Evolutionary conservation across 2,329 filamentous ascomycete genomes (phyloP), one percentile per base, ranked within the genome.

Genomic region (Neofusicoccum cordaticola): DNA sequence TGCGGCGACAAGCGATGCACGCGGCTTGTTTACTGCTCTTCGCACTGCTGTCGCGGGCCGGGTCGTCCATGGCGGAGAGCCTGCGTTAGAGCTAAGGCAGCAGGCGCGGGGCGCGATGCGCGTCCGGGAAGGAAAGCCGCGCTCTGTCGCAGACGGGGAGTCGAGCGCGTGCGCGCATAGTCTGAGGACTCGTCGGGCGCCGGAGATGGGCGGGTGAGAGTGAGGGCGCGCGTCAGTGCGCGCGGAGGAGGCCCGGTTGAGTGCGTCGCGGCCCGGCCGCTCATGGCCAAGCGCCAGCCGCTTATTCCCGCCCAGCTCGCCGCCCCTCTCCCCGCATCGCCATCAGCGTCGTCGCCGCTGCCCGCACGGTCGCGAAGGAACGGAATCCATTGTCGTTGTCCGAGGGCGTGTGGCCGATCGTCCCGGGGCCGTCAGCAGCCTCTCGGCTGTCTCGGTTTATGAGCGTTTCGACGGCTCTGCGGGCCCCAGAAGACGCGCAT

Each of bases 1-100:
- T 89, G 69, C 83, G 82, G 64, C 88, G 83, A 71, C 88, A 90
- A 66, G 83, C 85, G 44, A 89, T 79, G 74, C 87, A 89, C 45
- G 86, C 86, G 9, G 86, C 85, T 66, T 77, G 75, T 66, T 76
- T 78, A 17, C 51, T 70, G 37, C 42, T 22, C 42, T 60, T 60
- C 34, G 56, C 41, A 31, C 56, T 35, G 56, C 27, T 15, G n/a
- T 60, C 56, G 17, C 31, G 56, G n/a, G 2, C 11, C 9, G 2
- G 8, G 41, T 37, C 27, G 42, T 60, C 56, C 56, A 47, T 60
- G 56, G 31, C 27, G 9, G 41, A 8, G 37, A 31, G 27, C 6
- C 27, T 31, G 48, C 48, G 15, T 1, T n/a, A 15, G n/a, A 17
- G 48, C 31, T 11, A 31, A 1, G n/a, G 27, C 31, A 27, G 51